Evolutionary conservation across 1,284 basidiomycete species (phyloP), one percentile per base, ranked within the genome.

Genomic region (Hortiboletus rubellus): DNA sequence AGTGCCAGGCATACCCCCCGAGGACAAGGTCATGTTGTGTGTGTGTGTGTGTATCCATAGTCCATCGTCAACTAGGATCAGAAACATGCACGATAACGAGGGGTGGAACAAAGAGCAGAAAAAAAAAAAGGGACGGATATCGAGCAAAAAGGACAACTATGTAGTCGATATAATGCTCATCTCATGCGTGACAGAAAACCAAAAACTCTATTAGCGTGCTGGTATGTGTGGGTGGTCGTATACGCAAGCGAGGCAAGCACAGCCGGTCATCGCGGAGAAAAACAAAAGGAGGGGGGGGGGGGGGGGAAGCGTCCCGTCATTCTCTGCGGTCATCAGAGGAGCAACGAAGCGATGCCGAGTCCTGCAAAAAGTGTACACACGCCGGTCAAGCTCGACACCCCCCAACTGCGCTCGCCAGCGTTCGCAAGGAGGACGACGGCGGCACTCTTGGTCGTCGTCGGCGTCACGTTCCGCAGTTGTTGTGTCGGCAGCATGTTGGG

Each of bases 401-500:
- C 45, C 70, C 57, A 62, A 59, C 50, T 56, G 47, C 61, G 71
- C 49, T 60, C 69, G 50, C 69, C 69, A 36, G 69, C 68, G 57
- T 52, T 74, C 45, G 48, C 55, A 27, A 41, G 27, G 10, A 59
- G 57, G 30, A 62, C 64, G 4, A 30, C 27, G 0, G 60, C 27
- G 0, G 60, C 54, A 24, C 5, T 60, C 46, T 53, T 58, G 8
- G 43, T 7, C 17, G 48, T 27, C 12, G 54, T n/a, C 6, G 50
- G 1, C 7, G 64, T 60, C 43, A 72, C 66, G 55, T 74, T 74
- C 30, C 74, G 62, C 50, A 75, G 48, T 1, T 7, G 4, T 46
- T 73, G 68, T 1, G 76, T 77, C 3, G 77, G 78, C 7, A 78
- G 57, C 77, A 78, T 78, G 55, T 72, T 77, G 1, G 77, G 77